Evolutionary conservation across 208 protist genomes (phyloP).

Genomic region (Polymyxa betae): DNA sequence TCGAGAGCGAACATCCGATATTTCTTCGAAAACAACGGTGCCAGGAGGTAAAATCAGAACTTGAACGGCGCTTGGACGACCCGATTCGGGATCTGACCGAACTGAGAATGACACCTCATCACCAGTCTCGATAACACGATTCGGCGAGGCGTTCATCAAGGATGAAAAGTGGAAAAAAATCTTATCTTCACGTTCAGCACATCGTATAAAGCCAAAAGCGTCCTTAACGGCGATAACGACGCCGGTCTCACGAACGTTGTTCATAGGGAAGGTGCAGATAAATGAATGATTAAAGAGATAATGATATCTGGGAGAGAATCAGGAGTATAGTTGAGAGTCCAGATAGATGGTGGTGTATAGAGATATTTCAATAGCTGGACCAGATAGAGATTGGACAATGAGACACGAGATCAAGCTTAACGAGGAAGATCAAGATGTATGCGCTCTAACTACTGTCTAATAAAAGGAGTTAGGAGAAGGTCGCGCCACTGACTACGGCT

Average conservation of each 20-base stretch:
- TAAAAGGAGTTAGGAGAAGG: too few relatives aligned
- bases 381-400: too few relatives aligned
- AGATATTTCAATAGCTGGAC: too few relatives aligned
- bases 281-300: too few relatives aligned
- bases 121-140: not conserved
- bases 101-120: constrained; percentile 42
- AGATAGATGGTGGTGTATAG: too few relatives aligned
- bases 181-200: constrained; percentile 34
- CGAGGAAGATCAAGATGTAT: too few relatives aligned
- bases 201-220: constrained; percentile 44
- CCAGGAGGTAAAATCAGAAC: constrained; percentile 30
- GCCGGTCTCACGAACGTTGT: constrained; percentile 26
- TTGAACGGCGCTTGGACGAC: not conserved
- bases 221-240: constrained; percentile 52
- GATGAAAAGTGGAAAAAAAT: constrained; percentile 45
- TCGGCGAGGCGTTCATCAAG: constrained; percentile 22
- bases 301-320: too few relatives aligned
- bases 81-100: not conserved
- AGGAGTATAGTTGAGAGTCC: too few relatives aligned
- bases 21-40: constrained; percentile 47
- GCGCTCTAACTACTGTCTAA: too few relatives aligned
- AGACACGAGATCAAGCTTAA: too few relatives aligned
- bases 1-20: not conserved
- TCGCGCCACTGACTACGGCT: too few relatives aligned
- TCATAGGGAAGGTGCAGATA: too few relatives aligned